phyloP scores from a whole-genome alignment of 73 alveolate species.

The Blepharisma japonicum region DNA sequence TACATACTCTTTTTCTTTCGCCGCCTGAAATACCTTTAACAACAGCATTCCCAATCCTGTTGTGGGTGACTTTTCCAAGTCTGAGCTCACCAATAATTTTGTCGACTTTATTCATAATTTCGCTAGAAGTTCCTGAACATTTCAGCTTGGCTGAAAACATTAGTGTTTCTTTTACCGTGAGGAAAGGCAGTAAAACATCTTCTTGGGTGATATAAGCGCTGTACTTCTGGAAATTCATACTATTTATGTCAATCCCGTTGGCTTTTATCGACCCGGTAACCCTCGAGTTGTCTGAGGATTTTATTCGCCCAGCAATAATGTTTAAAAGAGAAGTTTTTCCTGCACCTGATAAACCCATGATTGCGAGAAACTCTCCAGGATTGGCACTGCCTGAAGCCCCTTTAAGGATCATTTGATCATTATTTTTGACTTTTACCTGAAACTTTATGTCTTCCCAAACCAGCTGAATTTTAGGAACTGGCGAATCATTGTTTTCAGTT shows the following conservation, averaged over 20 bases:
- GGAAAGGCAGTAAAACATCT: not conserved
- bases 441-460: not conserved
- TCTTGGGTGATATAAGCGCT: not conserved
- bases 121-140: not conserved
- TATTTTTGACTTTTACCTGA: not conserved
- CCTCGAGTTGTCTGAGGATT: not conserved
- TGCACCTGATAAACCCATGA: conserved; percentile 44
- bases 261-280: not conserved
- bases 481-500: not conserved
- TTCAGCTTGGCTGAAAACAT: not conserved
- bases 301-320: conserved; percentile 28
- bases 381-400: conserved; percentile 41
- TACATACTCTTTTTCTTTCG: conserved; percentile 18
- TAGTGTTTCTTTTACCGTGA: not conserved
- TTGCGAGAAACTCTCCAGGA: conserved; percentile 33
- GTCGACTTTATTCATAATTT: not conserved
- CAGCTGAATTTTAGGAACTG: not conserved
- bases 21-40: conserved; percentile 23
- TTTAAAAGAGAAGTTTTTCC: conserved; percentile 42
- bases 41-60: not conserved
- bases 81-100: not conserved
- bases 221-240: not conserved
- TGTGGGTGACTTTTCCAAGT: not conserved
- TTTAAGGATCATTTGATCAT: conserved; percentile 24
- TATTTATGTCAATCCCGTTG: not conserved